phyloP scores from a whole-genome alignment of 208 protist genomes.

The Trypanosoma scelopori region DNA sequence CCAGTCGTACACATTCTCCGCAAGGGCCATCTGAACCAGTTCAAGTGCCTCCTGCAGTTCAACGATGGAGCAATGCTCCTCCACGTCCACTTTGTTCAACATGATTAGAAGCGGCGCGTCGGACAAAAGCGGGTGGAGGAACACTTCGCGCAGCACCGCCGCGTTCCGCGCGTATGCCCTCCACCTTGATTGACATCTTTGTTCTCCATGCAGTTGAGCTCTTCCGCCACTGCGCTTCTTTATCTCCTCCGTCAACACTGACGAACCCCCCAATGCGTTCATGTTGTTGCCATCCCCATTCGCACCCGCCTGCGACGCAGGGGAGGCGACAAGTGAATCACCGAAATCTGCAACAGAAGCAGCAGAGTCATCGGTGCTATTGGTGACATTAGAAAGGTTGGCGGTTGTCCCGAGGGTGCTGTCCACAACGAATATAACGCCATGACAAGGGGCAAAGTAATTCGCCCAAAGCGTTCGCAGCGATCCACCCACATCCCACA shows the following conservation, averaged over 20 bases:
- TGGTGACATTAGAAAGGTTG: slow-evolving; percentile 29
- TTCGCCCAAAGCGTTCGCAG: slow-evolving; percentile 95
- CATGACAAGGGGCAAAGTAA: slow-evolving; percentile 95
- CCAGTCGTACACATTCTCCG: slow-evolving; percentile 39
- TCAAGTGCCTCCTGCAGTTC: slow-evolving; percentile 70
- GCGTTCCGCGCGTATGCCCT: slow-evolving; percentile 39
- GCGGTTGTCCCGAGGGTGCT: slow-evolving; percentile 39
- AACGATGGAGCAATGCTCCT: slow-evolving; percentile 44
- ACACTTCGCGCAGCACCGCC: slow-evolving; percentile 62
- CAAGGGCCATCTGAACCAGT: slow-evolving; percentile 54
- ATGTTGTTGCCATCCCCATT: not conserved
- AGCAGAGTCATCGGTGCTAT: not conserved
- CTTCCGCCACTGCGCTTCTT: too few species aligned
- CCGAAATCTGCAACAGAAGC: not conserved
- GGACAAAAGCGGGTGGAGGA: slow-evolving; percentile 77
- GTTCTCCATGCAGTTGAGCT: not conserved
- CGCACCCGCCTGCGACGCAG: not conserved
- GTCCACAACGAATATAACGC: slow-evolving; percentile 94
- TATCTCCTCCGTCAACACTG: too few species aligned
- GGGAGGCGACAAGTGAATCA: slow-evolving; percentile 12
- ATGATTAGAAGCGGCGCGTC: slow-evolving; percentile 89
- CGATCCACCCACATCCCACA: slow-evolving; percentile 97
- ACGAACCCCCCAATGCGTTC: not conserved
- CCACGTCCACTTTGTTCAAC: slow-evolving; percentile 93
- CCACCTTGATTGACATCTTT: slow-evolving; percentile 1